These are phyloP conservation scores for Filobasidium floriforme DNA, from an alignment of 768 basidiomycete species.

Conservation along the genomic window DNA sequence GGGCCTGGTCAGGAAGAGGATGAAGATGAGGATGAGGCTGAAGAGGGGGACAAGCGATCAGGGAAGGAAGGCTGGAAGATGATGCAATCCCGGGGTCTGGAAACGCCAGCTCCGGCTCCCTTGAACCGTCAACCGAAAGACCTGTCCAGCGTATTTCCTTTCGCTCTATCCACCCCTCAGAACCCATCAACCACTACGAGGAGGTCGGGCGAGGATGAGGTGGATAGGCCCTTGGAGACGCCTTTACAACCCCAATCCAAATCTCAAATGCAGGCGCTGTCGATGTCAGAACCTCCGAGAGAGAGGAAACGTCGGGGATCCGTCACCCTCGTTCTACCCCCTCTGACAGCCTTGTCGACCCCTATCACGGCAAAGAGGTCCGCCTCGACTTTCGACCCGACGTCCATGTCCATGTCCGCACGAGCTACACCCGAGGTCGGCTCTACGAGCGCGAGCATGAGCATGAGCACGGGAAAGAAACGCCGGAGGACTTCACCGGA, in stretches of 20 bases:
- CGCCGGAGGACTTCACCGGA: conserved; percentile 20
- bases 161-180: conserved; percentile 3
- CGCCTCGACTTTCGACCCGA: too few relatives aligned
- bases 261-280: too few relatives aligned
- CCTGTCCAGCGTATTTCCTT: background rate
- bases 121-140: background rate
- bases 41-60: background rate
- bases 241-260: too few relatives aligned
- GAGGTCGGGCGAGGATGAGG: background rate
- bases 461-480: conserved; percentile 13
- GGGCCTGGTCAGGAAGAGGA: background rate
- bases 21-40: background rate
- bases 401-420: too few relatives aligned
- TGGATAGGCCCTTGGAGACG: too few relatives aligned
- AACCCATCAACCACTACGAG: background rate
- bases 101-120: too few relatives aligned
- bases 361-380: too few relatives aligned
- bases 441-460: background rate
- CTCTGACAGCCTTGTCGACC: too few relatives aligned
- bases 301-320: too few relatives aligned
- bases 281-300: too few relatives aligned
- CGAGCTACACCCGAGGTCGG: too few relatives aligned
- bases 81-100: background rate
- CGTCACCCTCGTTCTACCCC: too few relatives aligned
- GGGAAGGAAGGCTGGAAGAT: background rate